Evolutionary conservation across 345 rosid species (phyloP).

Genomic region (Brassica carinata): DNA sequence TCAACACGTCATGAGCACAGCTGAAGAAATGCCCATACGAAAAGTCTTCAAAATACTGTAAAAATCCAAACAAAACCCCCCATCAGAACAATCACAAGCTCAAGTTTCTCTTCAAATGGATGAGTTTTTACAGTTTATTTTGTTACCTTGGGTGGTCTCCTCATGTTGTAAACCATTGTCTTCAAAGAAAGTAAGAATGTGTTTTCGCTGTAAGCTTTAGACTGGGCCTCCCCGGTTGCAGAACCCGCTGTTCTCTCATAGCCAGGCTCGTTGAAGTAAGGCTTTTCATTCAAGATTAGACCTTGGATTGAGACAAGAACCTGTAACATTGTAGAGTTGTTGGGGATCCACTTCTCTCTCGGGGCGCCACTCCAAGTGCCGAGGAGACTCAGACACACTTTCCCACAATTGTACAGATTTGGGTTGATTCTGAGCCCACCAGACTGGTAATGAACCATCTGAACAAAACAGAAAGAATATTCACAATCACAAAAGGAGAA

Average conservation of each 20-base stretch:
- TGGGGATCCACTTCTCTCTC: constrained; percentile 88
- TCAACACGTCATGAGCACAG: constrained; percentile 60
- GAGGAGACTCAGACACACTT: constrained; percentile 93
- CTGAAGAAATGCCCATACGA: constrained; percentile 71
- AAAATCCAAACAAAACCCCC: constrained; percentile 1
- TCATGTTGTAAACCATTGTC: constrained; percentile 73
- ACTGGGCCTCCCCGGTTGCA: constrained; percentile 2
- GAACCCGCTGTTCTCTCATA: constrained; percentile 53
- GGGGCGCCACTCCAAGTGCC: constrained; percentile 77
- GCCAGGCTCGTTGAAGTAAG: constrained; percentile 94
- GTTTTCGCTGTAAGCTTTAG: constrained; percentile 67
- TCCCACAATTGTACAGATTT: constrained; percentile 70
- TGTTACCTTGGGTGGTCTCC: constrained; percentile 80
- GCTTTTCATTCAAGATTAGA: constrained; percentile 77
- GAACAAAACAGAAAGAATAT: constrained; percentile 31
- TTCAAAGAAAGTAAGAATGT: constrained; percentile 62
- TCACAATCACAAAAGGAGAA: background rate
- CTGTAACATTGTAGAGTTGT: constrained; percentile 76
- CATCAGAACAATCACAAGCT: constrained; percentile 12
- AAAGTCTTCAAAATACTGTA: constrained; percentile 77
- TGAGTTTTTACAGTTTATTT: background rate
- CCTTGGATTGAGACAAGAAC: constrained; percentile 98
- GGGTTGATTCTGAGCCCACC: constrained; percentile 91
- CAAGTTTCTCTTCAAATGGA: background rate
- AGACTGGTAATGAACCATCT: constrained; percentile 76